Evolutionary conservation across 148 eudicot genomes (phyloP).

Genomic region (Fagopyrum tataricum): DNA sequence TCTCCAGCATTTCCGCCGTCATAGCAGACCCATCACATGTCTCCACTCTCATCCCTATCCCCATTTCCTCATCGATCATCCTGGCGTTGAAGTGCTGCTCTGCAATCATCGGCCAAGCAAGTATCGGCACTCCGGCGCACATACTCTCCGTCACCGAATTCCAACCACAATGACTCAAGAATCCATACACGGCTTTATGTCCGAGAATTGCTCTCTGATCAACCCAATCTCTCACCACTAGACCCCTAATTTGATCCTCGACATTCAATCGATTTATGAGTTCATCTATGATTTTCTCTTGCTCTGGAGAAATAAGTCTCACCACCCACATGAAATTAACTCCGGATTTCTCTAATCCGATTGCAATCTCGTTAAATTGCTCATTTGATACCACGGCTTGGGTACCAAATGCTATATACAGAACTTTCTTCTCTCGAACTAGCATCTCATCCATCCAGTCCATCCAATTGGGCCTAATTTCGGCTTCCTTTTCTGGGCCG

Average conservation of each 20-base stretch:
- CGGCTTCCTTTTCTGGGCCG: not conserved
- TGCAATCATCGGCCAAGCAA: slow-evolving; percentile 78
- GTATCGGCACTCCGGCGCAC: slow-evolving; percentile 53
- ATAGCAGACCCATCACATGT: slow-evolving; percentile 44
- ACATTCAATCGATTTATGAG: slow-evolving; percentile 37
- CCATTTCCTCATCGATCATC: slow-evolving; percentile 61
- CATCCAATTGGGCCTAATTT: slow-evolving; percentile 23
- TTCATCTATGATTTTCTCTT: slow-evolving; percentile 22
- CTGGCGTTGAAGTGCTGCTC: slow-evolving; percentile 69
- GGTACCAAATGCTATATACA: slow-evolving; percentile 71
- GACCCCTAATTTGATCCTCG: slow-evolving; percentile 23
- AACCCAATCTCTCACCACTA: slow-evolving; percentile 62
- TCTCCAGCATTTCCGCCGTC: slow-evolving; percentile 31
- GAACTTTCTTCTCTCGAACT: slow-evolving; percentile 22
- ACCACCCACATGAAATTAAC: slow-evolving; percentile 63
- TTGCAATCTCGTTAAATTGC: slow-evolving; percentile 41
- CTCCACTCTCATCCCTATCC: slow-evolving; percentile 46
- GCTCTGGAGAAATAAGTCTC: slow-evolving; percentile 24
- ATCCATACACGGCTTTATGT: slow-evolving; percentile 40
- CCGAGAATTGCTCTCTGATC: slow-evolving; percentile 43
- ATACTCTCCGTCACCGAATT: slow-evolving; percentile 64
- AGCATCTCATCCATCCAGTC: slow-evolving; percentile 49
- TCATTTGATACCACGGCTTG: slow-evolving; percentile 45
- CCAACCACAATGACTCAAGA: slow-evolving; percentile 82
- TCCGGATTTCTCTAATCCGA: slow-evolving; percentile 43